Evolutionary conservation across 1,284 basidiomycete species (phyloP), one percentile per base, ranked within the genome.

Genomic region (Neonothopanus nambi): DNA sequence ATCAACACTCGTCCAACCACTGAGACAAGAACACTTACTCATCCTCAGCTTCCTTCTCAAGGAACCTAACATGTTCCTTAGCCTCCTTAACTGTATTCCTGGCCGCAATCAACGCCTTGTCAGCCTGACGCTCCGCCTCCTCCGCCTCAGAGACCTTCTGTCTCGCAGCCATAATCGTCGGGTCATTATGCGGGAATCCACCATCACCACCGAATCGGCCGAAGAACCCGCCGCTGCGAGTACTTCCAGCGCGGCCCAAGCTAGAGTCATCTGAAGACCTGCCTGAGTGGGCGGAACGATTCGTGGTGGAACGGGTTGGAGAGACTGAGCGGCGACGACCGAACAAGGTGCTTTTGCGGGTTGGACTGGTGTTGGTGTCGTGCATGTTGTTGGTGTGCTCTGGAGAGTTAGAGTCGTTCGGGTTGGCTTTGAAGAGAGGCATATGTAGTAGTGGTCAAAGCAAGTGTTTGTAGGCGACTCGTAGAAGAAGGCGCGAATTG

Each of bases 141-240:
- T 84, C 81, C 1, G 84, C 84, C 24, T 78, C 72, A 0, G 70
- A 55, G 17, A 85, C 77, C 61, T 80, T 83, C 58, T 78, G 67
- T 23, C 77, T 76, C 8, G 81, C 84, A 12, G 68, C 67, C 8
- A 74, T 51, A 59, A 86, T 80, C 23, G 71, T 71, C 2, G 81
- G 78, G 57, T 85, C 82, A 48, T 75, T 70, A 61, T 64, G 50
- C 60, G 71, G 61, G 59, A 71, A 68, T 7, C 70, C 62, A 18
- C 59, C 54, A 30, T 51, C 57, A 15, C 55, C 54, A 30, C 52
- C 51, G 41, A 57, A 57, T 37, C 61, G 61, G 11, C 57, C 61
- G n/a, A 52, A 52, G 21, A 51, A 45, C 3, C 60, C 57, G 15
- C 57, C 55, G 17, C 58, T 57, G 24, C 51, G 55, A 7, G 52